Evolutionary conservation across 768 basidiomycete species (phyloP), one percentile per base, ranked within the genome.

Genomic region (Termitomyces sp.): DNA sequence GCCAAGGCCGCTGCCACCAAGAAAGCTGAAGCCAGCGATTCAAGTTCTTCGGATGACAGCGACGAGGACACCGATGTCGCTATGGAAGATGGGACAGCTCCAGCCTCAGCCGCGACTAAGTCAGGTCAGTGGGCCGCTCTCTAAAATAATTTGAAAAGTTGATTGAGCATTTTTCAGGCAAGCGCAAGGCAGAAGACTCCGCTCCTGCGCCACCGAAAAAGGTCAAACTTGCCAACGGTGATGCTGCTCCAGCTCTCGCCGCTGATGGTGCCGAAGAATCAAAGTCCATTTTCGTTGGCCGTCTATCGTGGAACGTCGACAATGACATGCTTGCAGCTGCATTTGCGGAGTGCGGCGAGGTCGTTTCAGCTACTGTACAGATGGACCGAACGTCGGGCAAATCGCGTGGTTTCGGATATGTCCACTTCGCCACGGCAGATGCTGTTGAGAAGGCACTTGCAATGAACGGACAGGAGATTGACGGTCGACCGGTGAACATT

Each of bases 221-320:
- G 75, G 82, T 79, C 66, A 97, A 95, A 78, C 77, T 88, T 51
- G 82, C 74, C 49, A 81, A 87, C 65, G 86, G 78, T 58, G 75
- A 80, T 48, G 79, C 79, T 47, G 75, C 76, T 20, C 67, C 80
- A 14, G 51, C 54, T 10, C 3, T 50, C n/a, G 69, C 70, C 32
- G 68, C 60, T 26, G 73, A 73, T 33, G 69, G 71, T 23, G 77
- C 76, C 44, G 80, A 83, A 63, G 80, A 85, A 58, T 77, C 78
- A 16, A 87, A 79, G 67, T 87, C 89, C 41, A 82, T 98, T 66
- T 98, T 95, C 69, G 93, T 99, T 64, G 96, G 96, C 56, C 83
- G 84, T 59, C 82, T 99, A 48, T 95, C 93, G 13, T 99, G 95
- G 95, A 92, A 91, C 71, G 89, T 98, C 62, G 96, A 98, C 78